Evolutionary conservation across 768 basidiomycete genomes (phyloP).

Genomic region (Austroboletus festivus): DNA sequence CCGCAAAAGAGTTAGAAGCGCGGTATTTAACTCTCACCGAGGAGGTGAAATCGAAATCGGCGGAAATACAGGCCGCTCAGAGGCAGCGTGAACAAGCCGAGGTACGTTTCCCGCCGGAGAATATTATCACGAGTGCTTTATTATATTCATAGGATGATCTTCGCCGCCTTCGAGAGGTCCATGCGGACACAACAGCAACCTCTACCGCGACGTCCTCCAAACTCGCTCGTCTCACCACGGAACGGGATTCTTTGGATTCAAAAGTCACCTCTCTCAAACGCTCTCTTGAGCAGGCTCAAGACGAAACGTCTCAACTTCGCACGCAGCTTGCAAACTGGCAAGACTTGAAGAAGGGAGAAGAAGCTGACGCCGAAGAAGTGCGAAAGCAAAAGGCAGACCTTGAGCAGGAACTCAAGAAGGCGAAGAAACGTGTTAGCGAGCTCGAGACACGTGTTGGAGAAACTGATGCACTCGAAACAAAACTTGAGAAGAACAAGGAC

Average conservation of each 20-base stretch:
- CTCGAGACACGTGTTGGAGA: conserved; percentile 24
- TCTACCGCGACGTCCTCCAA: conserved; percentile 46
- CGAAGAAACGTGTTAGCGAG: conserved; percentile 36
- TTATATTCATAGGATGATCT: conserved; percentile 35
- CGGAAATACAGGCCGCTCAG: conserved; percentile 37
- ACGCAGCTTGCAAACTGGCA: conserved; percentile 71
- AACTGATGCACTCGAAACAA: conserved; percentile 32
- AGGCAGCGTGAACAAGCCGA: conserved; percentile 46
- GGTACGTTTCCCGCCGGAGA: conserved; percentile 31
- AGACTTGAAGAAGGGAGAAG: conserved; percentile 60
- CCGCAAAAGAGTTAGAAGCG: conserved; percentile 28
- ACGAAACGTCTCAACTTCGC: conserved; percentile 51
- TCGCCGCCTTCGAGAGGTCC: conserved; percentile 44
- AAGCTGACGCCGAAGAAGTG: conserved; percentile 51
- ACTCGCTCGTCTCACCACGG: conserved; percentile 55
- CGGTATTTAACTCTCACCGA: conserved; percentile 33
- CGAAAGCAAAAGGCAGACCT: conserved; percentile 55
- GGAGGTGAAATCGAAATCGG: conserved; percentile 39
- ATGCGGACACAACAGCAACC: conserved; percentile 47
- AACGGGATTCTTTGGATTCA: conserved; percentile 55
- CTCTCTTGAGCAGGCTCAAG: conserved; percentile 55
- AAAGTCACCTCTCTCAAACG: conserved; percentile 54
- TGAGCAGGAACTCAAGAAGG: conserved; percentile 50
- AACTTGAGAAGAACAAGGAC: conserved; percentile 42
- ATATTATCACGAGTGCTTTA: neutral